Conservation (phyloP, 495 filamentous ascomycete genomes). For the Neurospora discreta region DNA sequence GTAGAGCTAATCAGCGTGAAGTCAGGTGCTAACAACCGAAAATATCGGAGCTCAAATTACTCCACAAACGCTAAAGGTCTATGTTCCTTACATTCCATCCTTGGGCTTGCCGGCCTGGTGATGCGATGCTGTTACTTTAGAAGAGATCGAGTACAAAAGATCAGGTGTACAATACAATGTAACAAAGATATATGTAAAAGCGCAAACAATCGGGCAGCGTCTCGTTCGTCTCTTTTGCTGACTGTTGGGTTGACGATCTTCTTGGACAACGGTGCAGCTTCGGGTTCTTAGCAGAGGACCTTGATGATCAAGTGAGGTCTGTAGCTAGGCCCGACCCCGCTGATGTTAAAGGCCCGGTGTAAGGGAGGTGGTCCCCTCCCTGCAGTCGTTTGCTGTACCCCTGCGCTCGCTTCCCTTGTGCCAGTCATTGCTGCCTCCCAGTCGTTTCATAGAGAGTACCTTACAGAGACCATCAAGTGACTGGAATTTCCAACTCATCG, state of each 20-base stretch:
- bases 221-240: neutral
- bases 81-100: neutral
- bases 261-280: neutral
- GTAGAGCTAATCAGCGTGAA: slow-evolving; percentile 12
- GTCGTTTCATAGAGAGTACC: neutral
- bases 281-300: neutral
- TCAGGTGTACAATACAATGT: neutral
- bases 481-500: neutral
- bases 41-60: neutral
- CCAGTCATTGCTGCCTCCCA: neutral
- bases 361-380: neutral
- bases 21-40: neutral
- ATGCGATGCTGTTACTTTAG: neutral
- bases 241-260: neutral
- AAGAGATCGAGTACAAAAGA: neutral
- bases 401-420: neutral
- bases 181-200: neutral
- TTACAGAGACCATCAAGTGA: neutral
- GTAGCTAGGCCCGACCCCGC: neutral
- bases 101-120: neutral
- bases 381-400: neutral
- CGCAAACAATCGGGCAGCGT: neutral
- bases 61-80: neutral
- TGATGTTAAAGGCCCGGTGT: neutral
- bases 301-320: neutral